phyloP scores from a whole-genome alignment of 1,284 basidiomycete species.

The Wolfiporia cocos region DNA sequence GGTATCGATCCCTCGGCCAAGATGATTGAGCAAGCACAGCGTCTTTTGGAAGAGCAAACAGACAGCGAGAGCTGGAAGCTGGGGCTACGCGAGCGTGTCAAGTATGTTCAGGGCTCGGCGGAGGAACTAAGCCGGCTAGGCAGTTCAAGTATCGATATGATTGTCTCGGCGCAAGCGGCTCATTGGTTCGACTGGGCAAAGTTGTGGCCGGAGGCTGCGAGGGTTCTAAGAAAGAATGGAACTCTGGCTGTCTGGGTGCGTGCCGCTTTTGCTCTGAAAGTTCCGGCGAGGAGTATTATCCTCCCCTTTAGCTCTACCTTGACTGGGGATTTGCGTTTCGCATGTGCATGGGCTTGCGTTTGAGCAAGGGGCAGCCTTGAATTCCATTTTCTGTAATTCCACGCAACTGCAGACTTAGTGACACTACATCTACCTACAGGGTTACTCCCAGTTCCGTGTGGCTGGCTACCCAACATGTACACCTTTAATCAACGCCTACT shows the following conservation, averaged over 20 bases:
- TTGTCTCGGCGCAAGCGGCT: constrained; percentile 78
- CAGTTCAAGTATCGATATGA: constrained; percentile 62
- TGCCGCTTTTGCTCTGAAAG: too few species aligned
- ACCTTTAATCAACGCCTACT: constrained; percentile 55
- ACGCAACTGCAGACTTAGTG: too few species aligned
- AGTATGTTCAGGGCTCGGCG: constrained; percentile 44
- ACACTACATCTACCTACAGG: constrained; percentile 34
- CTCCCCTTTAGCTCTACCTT: too few species aligned
- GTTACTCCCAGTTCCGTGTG: constrained; percentile 77
- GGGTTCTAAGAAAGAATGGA: constrained; percentile 62
- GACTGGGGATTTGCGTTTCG: too few species aligned
- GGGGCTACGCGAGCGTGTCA: constrained; percentile 13
- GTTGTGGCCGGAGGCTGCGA: constrained; percentile 65
- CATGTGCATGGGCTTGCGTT: too few species aligned
- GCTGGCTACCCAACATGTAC: constrained; percentile 52
- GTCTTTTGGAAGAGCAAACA: too few species aligned
- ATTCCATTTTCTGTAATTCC: too few species aligned
- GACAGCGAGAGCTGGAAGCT: constrained; percentile 24
- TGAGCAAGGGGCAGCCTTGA: too few species aligned
- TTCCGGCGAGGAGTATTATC: too few species aligned
- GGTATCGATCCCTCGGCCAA: constrained; percentile 70
- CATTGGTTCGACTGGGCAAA: constrained; percentile 84
- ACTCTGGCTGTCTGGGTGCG: constrained; percentile 75
- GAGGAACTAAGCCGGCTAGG: constrained; percentile 52
- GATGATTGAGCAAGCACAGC: constrained; percentile 74